These are phyloP conservation scores for Tetracladium marchalianum DNA, from an alignment of 495 filamentous ascomycete species.

Conservation along the genomic window DNA sequence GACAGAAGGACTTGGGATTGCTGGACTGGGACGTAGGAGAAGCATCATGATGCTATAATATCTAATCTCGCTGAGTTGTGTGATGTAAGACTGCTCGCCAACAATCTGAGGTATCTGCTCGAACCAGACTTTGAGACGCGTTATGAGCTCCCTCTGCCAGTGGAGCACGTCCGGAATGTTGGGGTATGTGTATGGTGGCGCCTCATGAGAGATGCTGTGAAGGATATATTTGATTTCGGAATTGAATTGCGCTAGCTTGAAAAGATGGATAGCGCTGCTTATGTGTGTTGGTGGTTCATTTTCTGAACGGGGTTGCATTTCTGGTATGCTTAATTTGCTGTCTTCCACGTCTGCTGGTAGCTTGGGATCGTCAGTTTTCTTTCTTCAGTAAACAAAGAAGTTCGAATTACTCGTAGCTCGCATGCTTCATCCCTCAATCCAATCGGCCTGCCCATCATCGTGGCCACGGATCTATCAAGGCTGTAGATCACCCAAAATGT, in stretches of 20 bases:
- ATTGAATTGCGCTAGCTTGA: slow-evolving; percentile 31
- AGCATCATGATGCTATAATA: slow-evolving; percentile 37
- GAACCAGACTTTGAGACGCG: slow-evolving; percentile 25
- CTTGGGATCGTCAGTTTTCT: not conserved
- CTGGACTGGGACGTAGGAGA: slow-evolving; percentile 32
- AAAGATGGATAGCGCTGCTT: slow-evolving; percentile 32
- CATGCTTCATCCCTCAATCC: slow-evolving; percentile 40
- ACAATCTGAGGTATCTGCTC: slow-evolving; percentile 19
- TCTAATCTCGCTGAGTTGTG: slow-evolving; percentile 24
- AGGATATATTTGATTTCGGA: slow-evolving; percentile 41
- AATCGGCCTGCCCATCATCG: slow-evolving; percentile 40
- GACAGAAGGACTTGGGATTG: slow-evolving; percentile 30
- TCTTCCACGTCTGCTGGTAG: not conserved
- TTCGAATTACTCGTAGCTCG: slow-evolving; percentile 30
- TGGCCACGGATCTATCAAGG: slow-evolving; percentile 34
- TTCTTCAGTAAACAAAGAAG: slow-evolving; percentile 17
- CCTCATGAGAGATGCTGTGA: slow-evolving; percentile 31
- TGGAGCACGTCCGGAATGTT: slow-evolving; percentile 26
- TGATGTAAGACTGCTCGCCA: slow-evolving; percentile 13
- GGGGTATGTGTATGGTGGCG: slow-evolving; percentile 31
- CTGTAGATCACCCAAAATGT: slow-evolving; percentile 40
- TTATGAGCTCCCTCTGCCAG: slow-evolving; percentile 33
- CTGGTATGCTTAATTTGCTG: not conserved
- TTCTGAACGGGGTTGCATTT: not conserved
- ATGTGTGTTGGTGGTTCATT: slow-evolving; percentile 23